Base-by-base conservation (phyloP, 192 early-diverging fungal species). In the Coemansia umbellata region DNA sequence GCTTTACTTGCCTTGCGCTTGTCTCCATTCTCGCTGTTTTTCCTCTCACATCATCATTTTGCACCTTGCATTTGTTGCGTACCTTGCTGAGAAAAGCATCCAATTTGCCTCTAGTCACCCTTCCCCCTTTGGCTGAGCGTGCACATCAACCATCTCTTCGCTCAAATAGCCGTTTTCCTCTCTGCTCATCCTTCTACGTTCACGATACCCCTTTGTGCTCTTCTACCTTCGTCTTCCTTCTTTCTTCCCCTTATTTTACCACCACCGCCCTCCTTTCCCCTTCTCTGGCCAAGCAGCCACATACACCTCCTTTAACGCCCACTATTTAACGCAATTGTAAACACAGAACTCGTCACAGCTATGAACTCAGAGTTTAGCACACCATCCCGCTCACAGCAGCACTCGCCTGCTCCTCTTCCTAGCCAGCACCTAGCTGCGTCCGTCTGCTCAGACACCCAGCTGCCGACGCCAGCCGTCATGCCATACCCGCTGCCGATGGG, bases 331-430 rank as follows among this genome's bases (percentile, higher is more conserved):
- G n/a, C 26, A 30, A 28, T 10, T 18, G 10, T 43, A 48, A 21
- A 26, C 56, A 47, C 66, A 58, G 26, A 58, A 24, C 30, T 14
- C 45, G 28, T 15, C 37, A 43, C 45, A 31, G 30, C 64, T 47
- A 76, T 76, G 73, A 69, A 76, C 66, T 60, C 73, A 23, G 73
- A 76, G 45, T 69, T 61, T 52, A 65, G 57, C 58, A 66, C 73
- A 9, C 73, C 73, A 5, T 43, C 60, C 23, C 61, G 62, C 56
- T 76, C 73, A 27, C 66, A 76, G 55, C 73, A 76, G 58, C 73
- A 76, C 53, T 76, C 73, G 43, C 73, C 73, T 15, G 53, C 54
- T 18, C 58, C 58, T 33, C 31, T 63, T 3, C 44, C 22, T 48
- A 50, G 19, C 24, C 70, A 74, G 45, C 61, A 55, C 45, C 49